phyloP scores from a whole-genome alignment of 345 rosid species.

The Leavenworthia alabamica region DNA sequence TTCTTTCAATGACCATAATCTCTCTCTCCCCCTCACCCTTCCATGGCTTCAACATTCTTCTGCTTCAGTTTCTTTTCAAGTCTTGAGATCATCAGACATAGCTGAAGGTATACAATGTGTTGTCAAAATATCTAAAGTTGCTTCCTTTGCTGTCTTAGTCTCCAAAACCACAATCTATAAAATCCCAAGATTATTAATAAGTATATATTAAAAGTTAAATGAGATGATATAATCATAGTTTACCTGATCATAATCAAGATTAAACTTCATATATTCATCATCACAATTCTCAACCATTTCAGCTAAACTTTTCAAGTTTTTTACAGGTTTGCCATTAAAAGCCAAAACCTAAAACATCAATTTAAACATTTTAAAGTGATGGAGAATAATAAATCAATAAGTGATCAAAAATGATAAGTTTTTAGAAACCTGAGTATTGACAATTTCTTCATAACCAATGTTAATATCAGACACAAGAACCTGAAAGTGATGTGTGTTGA shows the following conservation, averaged over 20 bases:
- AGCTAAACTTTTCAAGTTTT: conserved; percentile 73
- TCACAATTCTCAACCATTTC: conserved; percentile 76
- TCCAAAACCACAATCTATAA: conserved; percentile 63
- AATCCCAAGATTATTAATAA: neutral
- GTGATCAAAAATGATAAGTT: neutral
- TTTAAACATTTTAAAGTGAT: conserved; percentile 2
- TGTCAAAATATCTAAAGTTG: conserved; percentile 65
- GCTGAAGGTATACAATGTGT: conserved; percentile 88
- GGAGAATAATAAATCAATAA: neutral
- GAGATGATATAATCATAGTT: neutral
- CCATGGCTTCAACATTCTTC: neutral
- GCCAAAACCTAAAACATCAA: conserved; percentile 55
- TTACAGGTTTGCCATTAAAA: conserved; percentile 78
- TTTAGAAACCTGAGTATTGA: conserved; percentile 71
- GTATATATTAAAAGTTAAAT: neutral
- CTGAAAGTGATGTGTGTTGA: conserved; percentile 28
- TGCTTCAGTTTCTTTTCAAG: conserved; percentile 13
- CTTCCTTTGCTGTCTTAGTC: conserved; percentile 67
- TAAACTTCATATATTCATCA: conserved; percentile 72
- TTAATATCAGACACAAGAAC: conserved; percentile 93
- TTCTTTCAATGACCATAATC: neutral
- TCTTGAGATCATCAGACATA: conserved; percentile 78
- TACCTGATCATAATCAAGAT: conserved; percentile 85
- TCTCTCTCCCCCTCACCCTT: neutral
- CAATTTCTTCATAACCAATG: conserved; percentile 91